Evolutionary conservation across 345 rosid genomes (phyloP).

Genomic region (Citrus trifoliata): DNA sequence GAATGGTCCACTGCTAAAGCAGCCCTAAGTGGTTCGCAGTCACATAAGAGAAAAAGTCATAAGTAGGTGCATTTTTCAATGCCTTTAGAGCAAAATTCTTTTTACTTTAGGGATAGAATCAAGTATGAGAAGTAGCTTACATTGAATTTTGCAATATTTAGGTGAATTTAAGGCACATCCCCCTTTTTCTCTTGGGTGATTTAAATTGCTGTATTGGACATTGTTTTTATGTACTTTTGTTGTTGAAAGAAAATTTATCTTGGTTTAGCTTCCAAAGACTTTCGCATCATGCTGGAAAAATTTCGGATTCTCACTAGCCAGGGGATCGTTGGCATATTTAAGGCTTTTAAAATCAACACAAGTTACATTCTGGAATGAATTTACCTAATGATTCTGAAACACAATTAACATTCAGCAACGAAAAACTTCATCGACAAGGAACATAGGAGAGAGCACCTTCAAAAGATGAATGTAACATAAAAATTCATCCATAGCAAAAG

Average conservation of each 20-base stretch:
- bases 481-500: background rate
- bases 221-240: background rate
- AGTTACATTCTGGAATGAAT: background rate
- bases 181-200: background rate
- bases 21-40: slow-evolving; percentile 43
- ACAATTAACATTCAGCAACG: background rate
- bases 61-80: slow-evolving; percentile 6
- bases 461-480: background rate
- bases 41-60: slow-evolving; percentile 40
- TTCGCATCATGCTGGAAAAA: background rate
- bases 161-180: background rate
- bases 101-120: too few species aligned
- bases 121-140: background rate
- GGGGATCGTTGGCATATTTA: background rate
- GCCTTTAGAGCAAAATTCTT: too few species aligned
- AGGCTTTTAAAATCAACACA: background rate
- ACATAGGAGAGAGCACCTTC: too few species aligned
- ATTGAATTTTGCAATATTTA: background rate
- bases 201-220: background rate
- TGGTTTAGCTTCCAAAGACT: background rate
- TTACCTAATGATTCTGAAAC: background rate
- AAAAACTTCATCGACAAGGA: background rate
- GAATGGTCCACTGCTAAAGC: slow-evolving; percentile 75
- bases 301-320: background rate
- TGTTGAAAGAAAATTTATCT: background rate